phyloP scores from a whole-genome alignment of 2,329 filamentous ascomycete genomes.

The Sclerotinia borealis region DNA sequence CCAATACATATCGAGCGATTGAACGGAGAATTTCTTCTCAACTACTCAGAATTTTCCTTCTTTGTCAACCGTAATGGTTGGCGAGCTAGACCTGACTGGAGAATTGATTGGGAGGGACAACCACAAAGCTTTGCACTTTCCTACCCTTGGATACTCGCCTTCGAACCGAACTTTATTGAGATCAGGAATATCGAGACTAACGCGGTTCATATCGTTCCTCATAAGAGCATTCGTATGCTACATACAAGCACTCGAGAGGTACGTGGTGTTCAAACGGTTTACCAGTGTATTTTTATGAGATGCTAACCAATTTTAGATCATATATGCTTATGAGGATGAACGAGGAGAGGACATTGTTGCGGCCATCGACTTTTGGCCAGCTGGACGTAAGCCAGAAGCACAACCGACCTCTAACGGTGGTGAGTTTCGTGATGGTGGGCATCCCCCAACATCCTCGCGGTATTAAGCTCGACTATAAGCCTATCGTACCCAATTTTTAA shows the following conservation, averaged over 20 bases:
- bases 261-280: constrained; percentile 32
- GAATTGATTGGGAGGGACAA: constrained; percentile 93
- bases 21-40: constrained; percentile 93
- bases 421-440: constrained; percentile 19
- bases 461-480: constrained; percentile 18
- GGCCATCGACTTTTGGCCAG: constrained; percentile 86
- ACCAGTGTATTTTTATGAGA: constrained; percentile 10
- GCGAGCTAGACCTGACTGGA: constrained; percentile 93
- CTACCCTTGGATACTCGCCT: constrained; percentile 94
- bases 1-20: constrained; percentile 97
- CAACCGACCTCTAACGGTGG: constrained; percentile 16
- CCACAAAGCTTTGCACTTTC: constrained; percentile 90
- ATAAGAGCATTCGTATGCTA: constrained; percentile 94
- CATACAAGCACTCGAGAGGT: constrained; percentile 97
- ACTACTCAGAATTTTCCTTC: constrained; percentile 98
- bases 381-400: constrained; percentile 30
- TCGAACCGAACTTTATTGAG: constrained; percentile 96
- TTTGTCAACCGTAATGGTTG: constrained; percentile 98
- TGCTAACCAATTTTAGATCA: constrained; percentile 55
- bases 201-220: constrained; percentile 90
- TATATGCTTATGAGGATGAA: constrained; percentile 97
- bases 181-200: constrained; percentile 92
- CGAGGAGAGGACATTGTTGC: constrained; percentile 88
- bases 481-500: constrained; percentile 3
- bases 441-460: constrained; percentile 25